Evolutionary conservation across 1,139 yeast species (phyloP).

Genomic region (Nematodospora anomalae): DNA sequence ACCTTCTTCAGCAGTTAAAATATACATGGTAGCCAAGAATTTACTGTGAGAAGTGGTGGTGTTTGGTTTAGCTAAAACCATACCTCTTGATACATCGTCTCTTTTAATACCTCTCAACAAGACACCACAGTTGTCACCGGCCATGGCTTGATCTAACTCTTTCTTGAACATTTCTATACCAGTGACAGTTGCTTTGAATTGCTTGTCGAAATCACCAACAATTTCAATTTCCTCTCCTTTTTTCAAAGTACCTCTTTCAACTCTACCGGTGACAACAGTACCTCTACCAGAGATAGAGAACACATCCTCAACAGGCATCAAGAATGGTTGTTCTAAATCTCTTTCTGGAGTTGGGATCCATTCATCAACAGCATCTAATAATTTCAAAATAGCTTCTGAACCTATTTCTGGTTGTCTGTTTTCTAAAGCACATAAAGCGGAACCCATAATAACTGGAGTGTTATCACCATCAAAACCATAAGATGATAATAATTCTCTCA

Average conservation of each 20-base stretch:
- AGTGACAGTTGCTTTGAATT: slow-evolving; percentile 91
- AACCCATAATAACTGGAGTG: slow-evolving; percentile 98
- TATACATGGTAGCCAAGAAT: slow-evolving; percentile 90
- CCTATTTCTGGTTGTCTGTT: slow-evolving; percentile 90
- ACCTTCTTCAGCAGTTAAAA: slow-evolving; percentile 96
- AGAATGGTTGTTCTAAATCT: slow-evolving; percentile 94
- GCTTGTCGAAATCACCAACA: slow-evolving; percentile 86
- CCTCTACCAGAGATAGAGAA: slow-evolving; percentile 99
- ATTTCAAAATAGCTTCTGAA: slow-evolving; percentile 74
- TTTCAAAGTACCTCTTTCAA: slow-evolving; percentile 94
- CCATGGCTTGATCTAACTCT: slow-evolving; percentile 95
- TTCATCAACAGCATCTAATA: slow-evolving; percentile 90
- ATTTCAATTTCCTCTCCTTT: slow-evolving; percentile 98
- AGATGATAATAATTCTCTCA: slow-evolving; percentile 89
- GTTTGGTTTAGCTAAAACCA: slow-evolving; percentile 94
- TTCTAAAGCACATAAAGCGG: slow-evolving; percentile 96
- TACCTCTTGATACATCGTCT: slow-evolving; percentile 95
- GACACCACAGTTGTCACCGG: slow-evolving; percentile 99
- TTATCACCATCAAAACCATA: slow-evolving; percentile 98
- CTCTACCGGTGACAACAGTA: slow-evolving; percentile 98
- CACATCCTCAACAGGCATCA: slow-evolving; percentile 96
- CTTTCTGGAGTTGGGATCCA: slow-evolving; percentile 95
- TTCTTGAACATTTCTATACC: slow-evolving; percentile 99
- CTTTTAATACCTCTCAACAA: slow-evolving; percentile 97
- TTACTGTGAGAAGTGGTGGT: slow-evolving; percentile 91